These are phyloP conservation scores for Chytriomyces confervae DNA, from an alignment of 192 early-diverging fungal species.

Conservation along the genomic window DNA sequence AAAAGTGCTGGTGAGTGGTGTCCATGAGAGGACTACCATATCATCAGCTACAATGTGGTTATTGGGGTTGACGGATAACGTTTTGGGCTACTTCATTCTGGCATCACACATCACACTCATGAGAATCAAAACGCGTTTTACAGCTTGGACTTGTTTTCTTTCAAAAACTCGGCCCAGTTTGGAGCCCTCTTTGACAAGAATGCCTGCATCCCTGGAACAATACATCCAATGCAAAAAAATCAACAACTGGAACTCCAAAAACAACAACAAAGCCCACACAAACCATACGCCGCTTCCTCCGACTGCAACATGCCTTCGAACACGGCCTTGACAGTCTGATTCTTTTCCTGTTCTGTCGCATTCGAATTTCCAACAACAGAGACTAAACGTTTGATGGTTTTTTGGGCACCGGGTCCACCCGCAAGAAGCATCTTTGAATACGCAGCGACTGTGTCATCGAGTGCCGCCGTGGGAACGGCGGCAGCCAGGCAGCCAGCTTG, in stretches of 20 bases:
- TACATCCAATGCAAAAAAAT: not conserved
- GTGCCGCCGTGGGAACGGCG: slow-evolving; percentile 21
- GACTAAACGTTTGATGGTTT: slow-evolving; percentile 59
- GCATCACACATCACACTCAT: not conserved
- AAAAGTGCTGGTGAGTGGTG: too few species aligned
- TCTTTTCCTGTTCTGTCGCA: slow-evolving; percentile 4
- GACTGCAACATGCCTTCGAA: slow-evolving; percentile 66
- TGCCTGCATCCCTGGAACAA: slow-evolving; percentile 51
- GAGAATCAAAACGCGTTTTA: not conserved
- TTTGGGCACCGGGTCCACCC: slow-evolving; percentile 59
- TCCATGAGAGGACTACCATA: too few species aligned
- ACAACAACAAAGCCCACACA: not conserved
- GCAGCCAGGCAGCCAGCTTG: not conserved
- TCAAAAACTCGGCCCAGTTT: slow-evolving; percentile 54
- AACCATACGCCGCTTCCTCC: slow-evolving; percentile 62
- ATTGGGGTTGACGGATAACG: too few species aligned
- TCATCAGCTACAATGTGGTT: too few species aligned
- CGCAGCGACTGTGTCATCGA: slow-evolving; percentile 53
- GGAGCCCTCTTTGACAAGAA: slow-evolving; percentile 60
- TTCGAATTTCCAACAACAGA: slow-evolving; percentile 28
- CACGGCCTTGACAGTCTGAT: slow-evolving; percentile 44
- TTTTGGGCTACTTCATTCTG: too few species aligned
- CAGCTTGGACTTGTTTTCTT: slow-evolving; percentile 2
- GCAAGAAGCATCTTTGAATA: slow-evolving; percentile 50
- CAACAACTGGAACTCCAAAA: not conserved